Conservation (phyloP, 2,329 filamentous ascomycete genomes). For the Penicillium olsonii region DNA sequence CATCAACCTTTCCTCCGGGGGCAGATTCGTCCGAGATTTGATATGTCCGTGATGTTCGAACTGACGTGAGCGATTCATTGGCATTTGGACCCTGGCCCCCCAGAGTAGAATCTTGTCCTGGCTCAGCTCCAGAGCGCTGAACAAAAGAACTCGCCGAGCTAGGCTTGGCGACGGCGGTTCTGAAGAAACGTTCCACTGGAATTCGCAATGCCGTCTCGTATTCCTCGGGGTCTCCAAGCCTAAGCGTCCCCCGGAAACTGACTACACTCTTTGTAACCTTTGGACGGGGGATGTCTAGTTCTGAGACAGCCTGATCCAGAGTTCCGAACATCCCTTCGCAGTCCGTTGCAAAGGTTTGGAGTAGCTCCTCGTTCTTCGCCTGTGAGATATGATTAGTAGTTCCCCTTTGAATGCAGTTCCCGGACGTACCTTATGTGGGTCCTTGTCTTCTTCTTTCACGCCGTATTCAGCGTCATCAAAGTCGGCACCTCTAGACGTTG, state of each 20-base stretch:
- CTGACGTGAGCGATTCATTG: constrained; percentile 59
- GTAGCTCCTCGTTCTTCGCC: constrained; percentile 69
- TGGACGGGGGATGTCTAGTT: constrained; percentile 73
- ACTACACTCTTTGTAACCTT: constrained; percentile 76
- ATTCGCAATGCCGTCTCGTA: constrained; percentile 78
- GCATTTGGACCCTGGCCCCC: constrained; percentile 29
- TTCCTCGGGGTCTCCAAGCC: constrained; percentile 72
- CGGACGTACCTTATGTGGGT: constrained; percentile 61
- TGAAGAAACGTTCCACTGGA: constrained; percentile 86
- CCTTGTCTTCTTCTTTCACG: constrained; percentile 88
- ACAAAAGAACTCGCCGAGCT: constrained; percentile 78
- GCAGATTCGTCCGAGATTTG: constrained; percentile 73
- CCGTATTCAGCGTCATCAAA: constrained; percentile 91
- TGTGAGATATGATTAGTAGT: constrained; percentile 33
- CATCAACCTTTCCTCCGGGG: constrained; percentile 76
- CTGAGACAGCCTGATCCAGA: constrained; percentile 78
- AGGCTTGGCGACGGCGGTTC: constrained; percentile 74
- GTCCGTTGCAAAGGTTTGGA: constrained; percentile 66
- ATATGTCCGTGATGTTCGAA: constrained; percentile 79
- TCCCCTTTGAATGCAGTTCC: neutral
- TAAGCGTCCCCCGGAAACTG: constrained; percentile 76
- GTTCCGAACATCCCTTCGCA: constrained; percentile 80
- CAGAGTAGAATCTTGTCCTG: constrained; percentile 47
- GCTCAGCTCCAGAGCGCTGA: constrained; percentile 47
- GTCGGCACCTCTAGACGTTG: constrained; percentile 70